Base-by-base conservation (phyloP, 495 filamentous ascomycete species). In the Elasticomyces elasticus region DNA sequence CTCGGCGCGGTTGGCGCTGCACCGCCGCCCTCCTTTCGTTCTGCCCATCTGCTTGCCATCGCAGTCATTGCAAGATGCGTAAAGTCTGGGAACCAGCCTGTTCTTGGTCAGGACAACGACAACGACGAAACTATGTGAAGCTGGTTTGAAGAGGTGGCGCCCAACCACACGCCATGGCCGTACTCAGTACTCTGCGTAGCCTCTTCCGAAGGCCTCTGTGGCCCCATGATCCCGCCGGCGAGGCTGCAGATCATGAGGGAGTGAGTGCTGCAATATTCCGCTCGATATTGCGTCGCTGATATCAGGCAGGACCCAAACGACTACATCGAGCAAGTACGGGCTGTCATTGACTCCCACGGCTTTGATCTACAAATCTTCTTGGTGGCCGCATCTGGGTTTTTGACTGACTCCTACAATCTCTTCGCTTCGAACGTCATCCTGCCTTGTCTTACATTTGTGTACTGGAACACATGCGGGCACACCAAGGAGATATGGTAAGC, bases 331-430 rank as follows among this genome's bases (percentile, higher is more conserved):
- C 24, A 49, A 15, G n/a, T 31, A 11, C 26, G 33, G 7, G 30
- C 30, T 33, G 30, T 33, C 33, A 43, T 62, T 42, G 59, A 62
- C 42, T 5, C 28, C 20, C 44, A 58, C 26, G 59, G 54, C 30
- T 58, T 58, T 38, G 42, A 63, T 38, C 24, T 33, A 30, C 49
- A 41, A 23, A 58, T 61, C 22, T 58, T 40, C 44, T 15, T 51
- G 1, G 82, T 86, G 4, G 80, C 82, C 12, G 80, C 78, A 17
- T 76, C 80, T 0, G 82, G 82, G 17, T 86, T 86, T 61, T 77
- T 86, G 49, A 81, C 82, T 10, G 81, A 83, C 67, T 79, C 79
- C 56, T 85, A 84, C 55, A 80, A 79, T 33, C 83, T 89, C 15
- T 86, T 86, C 58, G 78, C 79, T 20, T 81, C 74, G 57, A 86